Percentiles rank a stretch among this genome's conserved stretches.
These are phyloP conservation scores for Diaporthe capsici DNA, from an alignment of 2,329 filamentous ascomycete species.

Conservation along the genomic window DNA sequence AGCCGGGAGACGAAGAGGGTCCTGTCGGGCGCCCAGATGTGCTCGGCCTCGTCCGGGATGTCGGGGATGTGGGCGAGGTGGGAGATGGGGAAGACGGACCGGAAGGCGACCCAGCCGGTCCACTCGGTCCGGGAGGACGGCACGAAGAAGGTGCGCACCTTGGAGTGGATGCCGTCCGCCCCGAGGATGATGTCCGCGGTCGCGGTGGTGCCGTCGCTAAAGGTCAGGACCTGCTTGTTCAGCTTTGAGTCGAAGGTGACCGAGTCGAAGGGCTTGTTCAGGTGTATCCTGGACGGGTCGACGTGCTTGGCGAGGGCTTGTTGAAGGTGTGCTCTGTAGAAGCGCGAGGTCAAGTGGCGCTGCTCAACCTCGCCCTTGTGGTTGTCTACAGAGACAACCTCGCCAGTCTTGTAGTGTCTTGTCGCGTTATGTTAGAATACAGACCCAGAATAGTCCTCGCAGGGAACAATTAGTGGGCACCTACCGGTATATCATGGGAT, in stretches of 20 bases:
- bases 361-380: slow-evolving; percentile 54
- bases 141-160: slow-evolving; percentile 59
- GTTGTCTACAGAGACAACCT: slow-evolving; percentile 59
- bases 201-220: slow-evolving; percentile 61
- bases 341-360: slow-evolving; percentile 59
- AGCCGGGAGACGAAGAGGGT: slow-evolving; percentile 60
- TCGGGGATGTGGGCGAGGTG: slow-evolving; percentile 56
- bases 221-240: slow-evolving; percentile 53
- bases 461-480: too few relatives aligned
- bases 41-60: slow-evolving; percentile 58
- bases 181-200: slow-evolving; percentile 64
- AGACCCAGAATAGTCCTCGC: not conserved
- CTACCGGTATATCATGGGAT: slow-evolving; percentile 60
- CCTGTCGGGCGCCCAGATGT: slow-evolving; percentile 59
- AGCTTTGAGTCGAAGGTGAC: slow-evolving; percentile 50
- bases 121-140: slow-evolving; percentile 56
- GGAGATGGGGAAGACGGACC: slow-evolving; percentile 59
- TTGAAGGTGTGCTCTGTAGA: slow-evolving; percentile 64
- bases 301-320: slow-evolving; percentile 62
- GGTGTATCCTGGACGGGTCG: slow-evolving; percentile 56
- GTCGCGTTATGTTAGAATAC: not conserved
- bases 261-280: slow-evolving; percentile 57
- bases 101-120: slow-evolving; percentile 60
- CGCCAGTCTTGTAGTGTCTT: slow-evolving; percentile 59
- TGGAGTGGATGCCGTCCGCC: slow-evolving; percentile 67